These are phyloP conservation scores for Clitocybe nebularis DNA, from an alignment of 1,284 basidiomycete species.

Conservation along the genomic window DNA sequence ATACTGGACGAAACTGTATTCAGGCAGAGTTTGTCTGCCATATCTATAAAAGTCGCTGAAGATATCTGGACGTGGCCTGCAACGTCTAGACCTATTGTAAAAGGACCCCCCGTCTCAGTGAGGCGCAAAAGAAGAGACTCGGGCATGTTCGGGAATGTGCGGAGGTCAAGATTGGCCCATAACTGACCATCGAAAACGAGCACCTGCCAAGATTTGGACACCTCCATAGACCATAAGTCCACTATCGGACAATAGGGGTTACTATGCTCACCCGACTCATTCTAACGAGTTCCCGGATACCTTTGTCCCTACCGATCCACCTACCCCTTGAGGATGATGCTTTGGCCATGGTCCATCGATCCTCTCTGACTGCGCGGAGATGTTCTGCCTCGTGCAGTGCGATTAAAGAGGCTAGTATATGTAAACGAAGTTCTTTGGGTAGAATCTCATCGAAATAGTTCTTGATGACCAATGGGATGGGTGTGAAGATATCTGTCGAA, in stretches of 20 bases:
- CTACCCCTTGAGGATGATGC: constrained; percentile 54
- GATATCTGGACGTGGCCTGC: constrained; percentile 60
- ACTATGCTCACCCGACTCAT: constrained; percentile 65
- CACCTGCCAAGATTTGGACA: constrained; percentile 76
- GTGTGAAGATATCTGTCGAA: constrained; percentile 43
- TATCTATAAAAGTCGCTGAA: constrained; percentile 43
- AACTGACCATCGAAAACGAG: constrained; percentile 87
- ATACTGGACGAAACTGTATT: constrained; percentile 22
- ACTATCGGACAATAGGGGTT: constrained; percentile 2
- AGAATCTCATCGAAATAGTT: constrained; percentile 66
- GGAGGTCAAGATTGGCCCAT: constrained; percentile 68
- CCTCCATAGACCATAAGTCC: constrained; percentile 40
- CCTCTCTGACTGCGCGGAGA: constrained; percentile 33
- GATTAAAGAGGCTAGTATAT: constrained; percentile 55
- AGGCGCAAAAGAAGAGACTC: constrained; percentile 46
- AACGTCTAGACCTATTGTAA: constrained; percentile 63
- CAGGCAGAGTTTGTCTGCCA: constrained; percentile 52
- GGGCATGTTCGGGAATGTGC: constrained; percentile 55
- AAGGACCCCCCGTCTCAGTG: constrained; percentile 55
- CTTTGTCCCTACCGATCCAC: constrained; percentile 73
- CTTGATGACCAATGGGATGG: constrained; percentile 41
- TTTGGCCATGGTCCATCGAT: constrained; percentile 53
- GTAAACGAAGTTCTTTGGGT: constrained; percentile 71
- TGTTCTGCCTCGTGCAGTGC: constrained; percentile 53
- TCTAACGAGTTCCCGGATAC: constrained; percentile 73